Conservation (phyloP, 164 flowering plant genomes). For the Houttuynia cordata region DNA sequence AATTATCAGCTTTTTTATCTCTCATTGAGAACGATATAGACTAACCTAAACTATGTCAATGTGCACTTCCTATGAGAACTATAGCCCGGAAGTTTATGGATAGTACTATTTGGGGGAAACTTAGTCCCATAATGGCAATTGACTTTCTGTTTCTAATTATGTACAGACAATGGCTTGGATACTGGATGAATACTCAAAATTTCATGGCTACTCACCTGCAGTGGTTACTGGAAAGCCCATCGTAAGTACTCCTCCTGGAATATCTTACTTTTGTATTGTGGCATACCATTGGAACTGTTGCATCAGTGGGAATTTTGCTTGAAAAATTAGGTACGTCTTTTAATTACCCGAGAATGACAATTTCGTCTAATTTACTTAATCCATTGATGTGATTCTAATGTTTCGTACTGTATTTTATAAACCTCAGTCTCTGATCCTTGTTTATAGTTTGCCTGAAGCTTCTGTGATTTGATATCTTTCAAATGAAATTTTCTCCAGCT, state of each 20-base stretch:
- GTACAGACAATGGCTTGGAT: conserved; percentile 98
- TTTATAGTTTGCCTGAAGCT: too few species aligned
- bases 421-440: too few species aligned
- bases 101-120: not conserved
- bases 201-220: conserved; percentile 96
- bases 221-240: conserved; percentile 94
- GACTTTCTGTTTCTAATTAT: conserved; percentile 6
- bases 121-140: not conserved
- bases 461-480: too few species aligned
- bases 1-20: not conserved
- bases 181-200: conserved; percentile 90
- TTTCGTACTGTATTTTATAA: too few species aligned
- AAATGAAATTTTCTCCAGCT: too few species aligned
- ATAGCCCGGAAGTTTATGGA: not conserved
- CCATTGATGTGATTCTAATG: too few species aligned
- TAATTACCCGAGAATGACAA: too few species aligned
- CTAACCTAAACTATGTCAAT: too few species aligned
- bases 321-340: not conserved
- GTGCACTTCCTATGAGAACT: too few species aligned
- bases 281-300: not conserved
- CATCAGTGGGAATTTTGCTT: not conserved
- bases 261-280: not conserved
- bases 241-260: conserved; percentile 41
- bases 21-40: not conserved
- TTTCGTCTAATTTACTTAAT: not conserved